A percentile compares a stretch with the other conserved stretches of the same genome.
Conservation (phyloP, 78 protist genomes). For the Corallochytrium limacisporum region DNA sequence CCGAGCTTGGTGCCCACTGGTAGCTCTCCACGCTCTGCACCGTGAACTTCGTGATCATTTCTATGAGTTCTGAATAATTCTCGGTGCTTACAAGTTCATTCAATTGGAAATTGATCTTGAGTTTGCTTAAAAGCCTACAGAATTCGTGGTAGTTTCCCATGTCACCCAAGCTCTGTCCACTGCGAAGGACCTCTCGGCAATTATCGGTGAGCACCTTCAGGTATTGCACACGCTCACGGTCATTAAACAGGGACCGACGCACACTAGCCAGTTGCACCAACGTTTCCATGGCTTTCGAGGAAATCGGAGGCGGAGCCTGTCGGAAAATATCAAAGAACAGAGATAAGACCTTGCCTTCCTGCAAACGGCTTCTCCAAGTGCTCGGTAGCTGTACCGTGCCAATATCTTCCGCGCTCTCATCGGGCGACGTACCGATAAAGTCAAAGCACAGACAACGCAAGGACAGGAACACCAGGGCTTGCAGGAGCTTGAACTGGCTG, state of each 20-base stretch:
- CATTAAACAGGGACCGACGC: slow-evolving; percentile 22
- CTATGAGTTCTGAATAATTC: neutral
- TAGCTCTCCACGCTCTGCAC: neutral
- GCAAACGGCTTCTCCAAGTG: slow-evolving; percentile 1
- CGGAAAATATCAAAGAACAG: slow-evolving; percentile 1
- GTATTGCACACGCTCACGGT: slow-evolving; percentile 2
- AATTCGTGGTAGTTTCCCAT: neutral
- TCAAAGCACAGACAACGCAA: slow-evolving; percentile 9
- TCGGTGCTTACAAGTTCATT: neutral
- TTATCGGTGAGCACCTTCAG: too few relatives aligned
- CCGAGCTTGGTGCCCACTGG: slow-evolving; percentile 16
- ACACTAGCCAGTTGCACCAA: slow-evolving; percentile 29
- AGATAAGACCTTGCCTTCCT: neutral
- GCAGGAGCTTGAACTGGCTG: too few relatives aligned
- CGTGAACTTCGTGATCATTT: slow-evolving; percentile 6
- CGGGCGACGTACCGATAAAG: slow-evolving; percentile 31
- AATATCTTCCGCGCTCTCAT: slow-evolving; percentile 19
- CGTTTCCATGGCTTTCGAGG: slow-evolving; percentile 5
- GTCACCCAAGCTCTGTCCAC: neutral
- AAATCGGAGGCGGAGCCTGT: neutral
- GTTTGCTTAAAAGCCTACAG: neutral
- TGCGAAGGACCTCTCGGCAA: too few relatives aligned
- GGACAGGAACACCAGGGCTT: neutral
- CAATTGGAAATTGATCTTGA: neutral
- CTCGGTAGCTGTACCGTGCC: slow-evolving; percentile 22